Evolutionary conservation across 345 rosid species (phyloP).

Genomic region (Odontarrhena argentea): DNA sequence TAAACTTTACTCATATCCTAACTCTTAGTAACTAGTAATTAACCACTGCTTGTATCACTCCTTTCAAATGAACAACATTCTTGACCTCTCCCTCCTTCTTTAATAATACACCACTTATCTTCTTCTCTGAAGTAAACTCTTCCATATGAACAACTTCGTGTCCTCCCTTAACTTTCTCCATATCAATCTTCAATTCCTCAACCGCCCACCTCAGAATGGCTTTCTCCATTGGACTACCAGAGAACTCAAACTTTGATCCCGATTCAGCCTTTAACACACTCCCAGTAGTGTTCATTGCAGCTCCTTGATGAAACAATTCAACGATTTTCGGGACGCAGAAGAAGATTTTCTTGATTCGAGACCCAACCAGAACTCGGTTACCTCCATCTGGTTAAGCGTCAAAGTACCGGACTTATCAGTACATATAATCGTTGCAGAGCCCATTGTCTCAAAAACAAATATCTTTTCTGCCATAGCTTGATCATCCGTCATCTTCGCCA

Average conservation of each 20-base stretch:
- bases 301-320: conserved; percentile 59
- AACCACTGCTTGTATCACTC: no score
- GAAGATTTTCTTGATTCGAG: conserved; percentile 40
- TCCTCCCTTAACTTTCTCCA: conserved; percentile 43
- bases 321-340: conserved; percentile 42
- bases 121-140: conserved; percentile 71
- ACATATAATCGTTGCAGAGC: conserved; percentile 76
- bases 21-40: no score
- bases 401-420: conserved; percentile 87
- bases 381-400: conserved; percentile 68
- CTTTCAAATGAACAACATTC: conserved; percentile 71
- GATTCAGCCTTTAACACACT: conserved; percentile 44
- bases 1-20: no score
- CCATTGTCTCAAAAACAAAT: conserved; percentile 84
- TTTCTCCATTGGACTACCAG: conserved; percentile 74
- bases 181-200: conserved; percentile 43
- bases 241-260: conserved; percentile 49
- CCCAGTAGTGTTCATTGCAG: conserved; percentile 67
- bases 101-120: conserved; percentile 59
- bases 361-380: conserved; percentile 66
- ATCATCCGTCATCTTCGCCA: no score
- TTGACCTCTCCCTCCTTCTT: conserved; percentile 42
- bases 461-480: conserved; percentile 84
- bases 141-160: conserved; percentile 58
- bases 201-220: conserved; percentile 80